These are phyloP conservation scores for Saccharomycopsis phalli DNA, from an alignment of 1,139 yeast genomes.

Conservation along the genomic window DNA sequence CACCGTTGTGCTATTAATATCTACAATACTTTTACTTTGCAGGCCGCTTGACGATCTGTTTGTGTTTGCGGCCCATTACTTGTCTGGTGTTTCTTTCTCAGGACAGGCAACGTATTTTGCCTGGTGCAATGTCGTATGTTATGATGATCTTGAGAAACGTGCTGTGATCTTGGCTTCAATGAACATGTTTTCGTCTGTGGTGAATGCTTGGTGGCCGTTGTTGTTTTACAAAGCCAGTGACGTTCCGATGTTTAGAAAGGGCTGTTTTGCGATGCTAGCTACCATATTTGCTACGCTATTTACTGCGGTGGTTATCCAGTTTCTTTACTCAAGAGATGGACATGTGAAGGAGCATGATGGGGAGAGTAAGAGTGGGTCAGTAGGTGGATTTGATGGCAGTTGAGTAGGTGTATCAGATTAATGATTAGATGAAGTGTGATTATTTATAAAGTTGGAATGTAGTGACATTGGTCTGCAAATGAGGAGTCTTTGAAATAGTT, in stretches of 20 bases:
- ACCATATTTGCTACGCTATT: slow-evolving; percentile 34
- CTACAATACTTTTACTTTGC: slow-evolving; percentile 36
- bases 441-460: no score
- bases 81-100: slow-evolving; percentile 45
- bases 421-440: no score
- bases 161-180: slow-evolving; percentile 51
- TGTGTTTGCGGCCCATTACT: slow-evolving; percentile 46
- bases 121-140: slow-evolving; percentile 51
- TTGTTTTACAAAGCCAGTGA: slow-evolving; percentile 42
- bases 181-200: slow-evolving; percentile 57
- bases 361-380: no score
- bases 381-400: no score
- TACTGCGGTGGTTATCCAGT: slow-evolving; percentile 29
- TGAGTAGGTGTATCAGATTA: no score
- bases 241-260: slow-evolving; percentile 42
- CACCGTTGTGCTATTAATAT: slow-evolving; percentile 33
- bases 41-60: slow-evolving; percentile 30
- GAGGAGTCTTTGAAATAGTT: no score
- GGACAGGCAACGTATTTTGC: slow-evolving; percentile 53
- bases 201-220: slow-evolving; percentile 57
- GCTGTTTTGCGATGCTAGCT: slow-evolving; percentile 49
- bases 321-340: slow-evolving; percentile 32
- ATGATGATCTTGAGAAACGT: slow-evolving; percentile 45
- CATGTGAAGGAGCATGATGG: slow-evolving; percentile 21
- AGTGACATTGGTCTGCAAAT: no score